phyloP scores from a whole-genome alignment of 306 rosid genomes.

The Coriaria nepalensis region DNA sequence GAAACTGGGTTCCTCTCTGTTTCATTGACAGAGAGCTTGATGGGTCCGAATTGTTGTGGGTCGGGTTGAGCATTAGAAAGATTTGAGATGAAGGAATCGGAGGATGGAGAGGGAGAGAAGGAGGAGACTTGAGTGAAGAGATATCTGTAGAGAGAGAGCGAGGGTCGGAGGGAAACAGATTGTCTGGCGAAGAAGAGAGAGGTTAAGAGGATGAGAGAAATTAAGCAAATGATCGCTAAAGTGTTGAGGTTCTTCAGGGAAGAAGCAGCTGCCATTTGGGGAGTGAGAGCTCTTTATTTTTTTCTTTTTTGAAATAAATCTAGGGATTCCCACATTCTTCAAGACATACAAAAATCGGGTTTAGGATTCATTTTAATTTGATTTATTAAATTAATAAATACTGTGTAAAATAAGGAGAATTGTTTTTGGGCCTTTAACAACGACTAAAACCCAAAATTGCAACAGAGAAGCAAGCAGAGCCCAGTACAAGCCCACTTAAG shows the following conservation, averaged over 20 bases:
- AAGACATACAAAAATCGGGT: too few species aligned
- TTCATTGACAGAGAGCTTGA: conserved; percentile 6
- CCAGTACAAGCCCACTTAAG: too few species aligned
- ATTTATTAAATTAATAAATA: too few species aligned
- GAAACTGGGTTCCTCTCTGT: conserved; percentile 5
- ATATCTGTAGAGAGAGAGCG: conserved; percentile 35
- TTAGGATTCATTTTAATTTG: too few species aligned
- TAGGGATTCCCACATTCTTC: too few species aligned
- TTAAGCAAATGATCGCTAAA: conserved; percentile 28
- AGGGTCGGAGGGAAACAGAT: conserved; percentile 29
- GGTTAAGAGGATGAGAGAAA: conserved; percentile 28
- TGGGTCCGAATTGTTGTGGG: conserved; percentile 4
- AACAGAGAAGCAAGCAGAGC: too few species aligned
- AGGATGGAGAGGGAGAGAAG: conserved; percentile 11
- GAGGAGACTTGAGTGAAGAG: conserved; percentile 28
- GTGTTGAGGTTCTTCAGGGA: conserved; percentile 26
- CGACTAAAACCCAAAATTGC: too few species aligned
- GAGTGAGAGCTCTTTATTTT: too few species aligned
- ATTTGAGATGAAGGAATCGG: not conserved
- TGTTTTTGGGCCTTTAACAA: too few species aligned
- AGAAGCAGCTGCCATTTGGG: conserved; percentile 21
- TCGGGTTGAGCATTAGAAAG: conserved; percentile 2
- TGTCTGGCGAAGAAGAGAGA: conserved; percentile 35
- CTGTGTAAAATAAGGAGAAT: too few species aligned
- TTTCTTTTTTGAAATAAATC: too few species aligned